Evolutionary conservation across 495 filamentous ascomycete genomes (phyloP).

Genomic region (Acidiella bohemica): DNA sequence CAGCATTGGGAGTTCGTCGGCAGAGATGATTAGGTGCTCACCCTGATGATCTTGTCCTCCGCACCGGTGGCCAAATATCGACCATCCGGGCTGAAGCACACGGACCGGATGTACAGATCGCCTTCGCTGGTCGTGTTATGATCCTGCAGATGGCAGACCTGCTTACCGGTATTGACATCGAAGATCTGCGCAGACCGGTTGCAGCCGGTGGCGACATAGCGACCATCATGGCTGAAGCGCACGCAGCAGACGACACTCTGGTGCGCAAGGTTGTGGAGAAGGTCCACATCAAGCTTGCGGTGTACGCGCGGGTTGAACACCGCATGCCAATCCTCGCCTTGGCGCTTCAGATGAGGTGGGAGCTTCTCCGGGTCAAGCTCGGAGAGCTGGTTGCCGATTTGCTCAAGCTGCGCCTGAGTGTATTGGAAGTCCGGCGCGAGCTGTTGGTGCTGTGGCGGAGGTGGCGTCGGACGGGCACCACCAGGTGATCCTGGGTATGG

Average conservation of each 20-base stretch:
- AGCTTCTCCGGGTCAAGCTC: constrained; percentile 78
- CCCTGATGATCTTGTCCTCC: constrained; percentile 33
- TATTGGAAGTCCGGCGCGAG: constrained; percentile 28
- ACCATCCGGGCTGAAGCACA: constrained; percentile 34
- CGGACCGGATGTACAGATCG: constrained; percentile 33
- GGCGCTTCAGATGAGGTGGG: constrained; percentile 49
- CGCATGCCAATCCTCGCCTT: constrained; percentile 31
- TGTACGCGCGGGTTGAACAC: constrained; percentile 30
- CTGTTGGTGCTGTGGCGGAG: constrained; percentile 33
- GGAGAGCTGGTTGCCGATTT: constrained; percentile 66
- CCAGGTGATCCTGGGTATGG: constrained; percentile 83
- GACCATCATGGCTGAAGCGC: constrained; percentile 31
- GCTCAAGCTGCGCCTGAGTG: constrained; percentile 21
- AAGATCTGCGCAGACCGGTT: constrained; percentile 33
- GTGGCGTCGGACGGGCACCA: constrained; percentile 69
- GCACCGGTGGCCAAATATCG: constrained; percentile 32
- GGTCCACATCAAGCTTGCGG: constrained; percentile 29
- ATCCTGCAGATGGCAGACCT: constrained; percentile 30
- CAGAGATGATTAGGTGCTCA: constrained; percentile 13
- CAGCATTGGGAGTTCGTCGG: constrained; percentile 1
- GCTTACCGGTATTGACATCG: constrained; percentile 27
- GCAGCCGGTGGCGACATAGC: constrained; percentile 32
- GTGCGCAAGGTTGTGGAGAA: constrained; percentile 31
- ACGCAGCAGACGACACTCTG: constrained; percentile 34
- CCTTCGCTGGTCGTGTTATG: constrained; percentile 25